Evolutionary conservation across 106 monocot genomes (phyloP).

Genomic region (Triglochin maritima): DNA sequence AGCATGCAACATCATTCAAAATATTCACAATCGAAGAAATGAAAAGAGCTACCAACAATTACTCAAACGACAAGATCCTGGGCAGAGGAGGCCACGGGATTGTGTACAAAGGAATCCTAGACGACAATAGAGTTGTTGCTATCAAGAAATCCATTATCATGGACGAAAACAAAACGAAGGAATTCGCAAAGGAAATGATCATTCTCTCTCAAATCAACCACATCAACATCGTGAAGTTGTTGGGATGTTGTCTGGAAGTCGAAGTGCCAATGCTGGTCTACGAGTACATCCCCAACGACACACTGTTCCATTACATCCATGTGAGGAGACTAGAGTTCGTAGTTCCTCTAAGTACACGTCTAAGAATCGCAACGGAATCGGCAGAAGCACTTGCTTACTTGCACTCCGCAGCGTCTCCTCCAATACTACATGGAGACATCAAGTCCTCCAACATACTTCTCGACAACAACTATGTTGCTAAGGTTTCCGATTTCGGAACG

Average conservation of each 20-base stretch:
- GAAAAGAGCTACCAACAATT: constrained; percentile 9
- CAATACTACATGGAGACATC: constrained; percentile 38
- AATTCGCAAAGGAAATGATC: constrained; percentile 22
- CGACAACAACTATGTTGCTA: constrained; percentile 22
- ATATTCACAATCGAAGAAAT: constrained; percentile 21
- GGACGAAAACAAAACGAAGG: constrained; percentile 5
- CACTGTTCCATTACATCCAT: constrained; percentile 13
- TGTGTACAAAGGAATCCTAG: constrained; percentile 18
- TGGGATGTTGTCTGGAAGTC: constrained; percentile 25
- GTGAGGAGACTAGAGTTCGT: neutral
- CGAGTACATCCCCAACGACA: constrained; percentile 16
- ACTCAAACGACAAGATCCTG: neutral
- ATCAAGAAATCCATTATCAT: constrained; percentile 20
- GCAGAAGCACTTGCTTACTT: constrained; percentile 36
- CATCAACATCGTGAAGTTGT: constrained; percentile 26
- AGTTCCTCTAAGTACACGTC: constrained; percentile 9
- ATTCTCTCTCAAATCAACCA: constrained; percentile 25
- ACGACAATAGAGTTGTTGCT: constrained; percentile 9
- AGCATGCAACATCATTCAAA: neutral
- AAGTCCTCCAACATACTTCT: constrained; percentile 44
- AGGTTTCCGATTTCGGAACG: constrained; percentile 36
- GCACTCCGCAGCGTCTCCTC: constrained; percentile 22
- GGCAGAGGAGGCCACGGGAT: constrained; percentile 16
- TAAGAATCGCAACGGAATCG: constrained; percentile 28
- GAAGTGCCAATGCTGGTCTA: constrained; percentile 27